Conservation (phyloP, 2,329 filamentous ascomycete species). For the Ascochyta clinopodiicola region DNA sequence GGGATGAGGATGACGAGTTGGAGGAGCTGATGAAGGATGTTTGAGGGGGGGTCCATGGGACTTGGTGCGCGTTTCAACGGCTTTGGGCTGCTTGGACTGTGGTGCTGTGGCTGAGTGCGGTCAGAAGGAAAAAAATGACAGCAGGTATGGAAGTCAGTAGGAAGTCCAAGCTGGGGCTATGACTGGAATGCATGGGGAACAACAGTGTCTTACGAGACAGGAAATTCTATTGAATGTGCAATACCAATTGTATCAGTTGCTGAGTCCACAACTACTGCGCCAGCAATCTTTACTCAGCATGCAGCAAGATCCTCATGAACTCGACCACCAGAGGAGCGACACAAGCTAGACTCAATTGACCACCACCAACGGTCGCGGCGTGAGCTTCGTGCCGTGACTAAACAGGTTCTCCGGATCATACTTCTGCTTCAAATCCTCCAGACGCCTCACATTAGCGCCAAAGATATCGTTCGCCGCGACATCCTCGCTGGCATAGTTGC, state of each 20-base stretch:
- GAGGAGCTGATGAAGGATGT: constrained; percentile 56
- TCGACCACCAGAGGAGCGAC: not conserved
- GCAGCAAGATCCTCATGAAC: not conserved
- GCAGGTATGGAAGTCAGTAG: too few relatives aligned
- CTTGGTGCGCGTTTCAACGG: too few relatives aligned
- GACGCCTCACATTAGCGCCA: constrained; percentile 40
- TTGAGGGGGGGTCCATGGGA: constrained; percentile 8
- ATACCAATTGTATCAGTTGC: too few relatives aligned
- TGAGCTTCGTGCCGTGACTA: constrained; percentile 34
- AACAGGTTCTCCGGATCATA: constrained; percentile 47
- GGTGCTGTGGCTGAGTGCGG: too few relatives aligned
- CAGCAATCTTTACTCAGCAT: not conserved
- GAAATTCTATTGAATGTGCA: too few relatives aligned
- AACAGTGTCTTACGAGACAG: too few relatives aligned
- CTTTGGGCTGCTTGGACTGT: too few relatives aligned
- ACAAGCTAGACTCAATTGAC: constrained; percentile 18
- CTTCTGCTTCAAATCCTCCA: constrained; percentile 44
- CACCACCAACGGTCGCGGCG: constrained; percentile 27
- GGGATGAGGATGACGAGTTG: constrained; percentile 82
- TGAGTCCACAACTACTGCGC: too few relatives aligned
- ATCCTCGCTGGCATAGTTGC: constrained; percentile 43
- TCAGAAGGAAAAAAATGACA: too few relatives aligned
- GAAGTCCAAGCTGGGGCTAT: too few relatives aligned
- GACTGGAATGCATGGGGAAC: too few relatives aligned
- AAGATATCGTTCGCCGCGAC: constrained; percentile 39